These are phyloP conservation scores for Gaeumannomyces tritici DNA, from an alignment of 2,329 filamentous ascomycete species.

Conservation along the genomic window DNA sequence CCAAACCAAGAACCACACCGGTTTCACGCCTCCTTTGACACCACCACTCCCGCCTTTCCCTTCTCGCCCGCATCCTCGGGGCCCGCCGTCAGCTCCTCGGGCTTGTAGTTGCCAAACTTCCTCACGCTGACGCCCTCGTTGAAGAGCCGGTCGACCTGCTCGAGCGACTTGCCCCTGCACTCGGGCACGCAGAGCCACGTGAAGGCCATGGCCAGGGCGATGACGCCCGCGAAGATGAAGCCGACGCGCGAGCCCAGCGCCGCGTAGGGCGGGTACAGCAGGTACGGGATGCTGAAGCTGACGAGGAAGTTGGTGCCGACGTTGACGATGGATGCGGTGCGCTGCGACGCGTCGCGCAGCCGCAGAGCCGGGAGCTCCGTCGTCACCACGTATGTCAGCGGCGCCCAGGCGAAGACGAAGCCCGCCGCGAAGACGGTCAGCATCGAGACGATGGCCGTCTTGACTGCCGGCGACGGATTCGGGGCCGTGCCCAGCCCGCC, in stretches of 20 bases:
- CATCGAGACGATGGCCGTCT: constrained; percentile 15
- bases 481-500: constrained; percentile 21
- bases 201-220: constrained; percentile 4
- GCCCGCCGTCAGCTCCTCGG: no score
- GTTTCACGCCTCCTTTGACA: no score
- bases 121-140: constrained; percentile 2
- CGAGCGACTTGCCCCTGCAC: constrained; percentile 7
- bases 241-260: constrained; percentile 6
- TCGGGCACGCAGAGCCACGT: constrained; percentile 10
- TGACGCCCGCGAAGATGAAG: background rate
- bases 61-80: no score
- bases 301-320: constrained; percentile 14
- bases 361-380: constrained; percentile 22
- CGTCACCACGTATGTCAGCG: constrained; percentile 23
- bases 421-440: constrained; percentile 19
- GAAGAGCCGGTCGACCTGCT: constrained; percentile 11
- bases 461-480: background rate
- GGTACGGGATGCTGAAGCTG: constrained; percentile 6
- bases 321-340: constrained; percentile 18
- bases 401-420: constrained; percentile 23
- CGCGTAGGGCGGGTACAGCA: constrained; percentile 6
- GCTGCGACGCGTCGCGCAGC: constrained; percentile 20
- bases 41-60: no score
- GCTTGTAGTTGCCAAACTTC: background rate
- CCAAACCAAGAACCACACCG: no score